Evolutionary conservation across 129 eudicot species (phyloP), one percentile per base, ranked within the genome.

Genomic region (Flaveria ramosissima): DNA sequence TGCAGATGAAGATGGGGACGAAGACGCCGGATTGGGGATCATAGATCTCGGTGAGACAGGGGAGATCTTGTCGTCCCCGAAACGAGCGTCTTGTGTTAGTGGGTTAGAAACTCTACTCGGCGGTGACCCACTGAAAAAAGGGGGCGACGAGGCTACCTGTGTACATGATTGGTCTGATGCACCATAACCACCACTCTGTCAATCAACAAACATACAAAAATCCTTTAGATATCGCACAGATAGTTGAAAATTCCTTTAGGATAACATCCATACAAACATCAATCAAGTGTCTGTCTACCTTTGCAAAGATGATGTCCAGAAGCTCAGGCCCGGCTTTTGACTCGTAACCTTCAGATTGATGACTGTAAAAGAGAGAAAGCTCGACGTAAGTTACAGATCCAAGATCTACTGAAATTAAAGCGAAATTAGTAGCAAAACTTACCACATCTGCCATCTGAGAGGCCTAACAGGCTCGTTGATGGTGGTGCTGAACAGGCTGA

Each of bases 81-180:
- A 95, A 19, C 88, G 92, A 0, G 87, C 96, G 32, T 95, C 99
- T 61, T 92, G 96, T 60, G 89, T 89, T 83, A 95, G 72, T 53
- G 97, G 99, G 88, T 95, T 95, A 89, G 99, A 88, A 16, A 92
- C 97, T 88, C 99, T 85, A 79, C 99, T 88, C 78, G 99, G 99
- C 80, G 99, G 99, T 47, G 99, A 95, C 88, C 99, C 97, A 66
- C 92, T 79, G 80, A 95, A 95, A 92, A 86, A 95, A 21, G 96
- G 94, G 91, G 97, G 99, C 81, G 97, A 89, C 82, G 96, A 92
- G 85, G 90, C 96, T 82, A 83, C 80, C 74, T 86, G 97, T 52
- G 86, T 62, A 69, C 81, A 81, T 4, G 89, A 7, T 80, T 84
- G 85, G 46, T 88, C 92, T 26, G 83, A 73, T 27, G 55, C 80